These are phyloP conservation scores for Persicaria tinctoria DNA, from an alignment of 148 eudicot genomes.

Conservation along the genomic window DNA sequence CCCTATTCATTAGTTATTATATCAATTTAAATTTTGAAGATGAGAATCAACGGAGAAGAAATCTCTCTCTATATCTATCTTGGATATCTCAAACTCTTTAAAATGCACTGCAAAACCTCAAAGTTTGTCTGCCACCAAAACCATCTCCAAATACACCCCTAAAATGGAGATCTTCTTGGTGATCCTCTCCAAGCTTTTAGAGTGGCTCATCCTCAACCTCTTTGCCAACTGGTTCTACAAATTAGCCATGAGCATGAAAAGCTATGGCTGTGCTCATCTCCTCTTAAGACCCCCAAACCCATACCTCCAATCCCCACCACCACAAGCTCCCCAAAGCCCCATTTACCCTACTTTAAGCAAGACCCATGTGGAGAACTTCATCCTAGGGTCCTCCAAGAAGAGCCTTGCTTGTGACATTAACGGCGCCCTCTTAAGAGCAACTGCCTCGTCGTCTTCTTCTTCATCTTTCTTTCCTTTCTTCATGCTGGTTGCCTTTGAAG, in stretches of 20 bases:
- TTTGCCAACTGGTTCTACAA: conserved; percentile 50
- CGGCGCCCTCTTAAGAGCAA: conserved; percentile 39
- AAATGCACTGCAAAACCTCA: background rate
- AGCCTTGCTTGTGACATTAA: conserved; percentile 64
- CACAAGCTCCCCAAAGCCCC: conserved; percentile 18
- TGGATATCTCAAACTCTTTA: background rate
- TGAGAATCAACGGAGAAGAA: no score
- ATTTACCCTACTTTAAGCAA: conserved; percentile 31
- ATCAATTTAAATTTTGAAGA: no score
- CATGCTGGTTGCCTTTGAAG: conserved; percentile 95
- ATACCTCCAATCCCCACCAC: conserved; percentile 25
- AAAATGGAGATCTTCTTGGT: conserved; percentile 31
- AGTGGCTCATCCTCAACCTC: conserved; percentile 60
- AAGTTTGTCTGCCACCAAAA: background rate
- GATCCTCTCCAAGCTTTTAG: conserved; percentile 37
- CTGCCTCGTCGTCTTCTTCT: background rate
- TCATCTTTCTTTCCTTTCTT: conserved; percentile 80
- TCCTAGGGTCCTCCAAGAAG: conserved; percentile 19
- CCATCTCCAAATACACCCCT: background rate
- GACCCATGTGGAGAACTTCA: background rate
- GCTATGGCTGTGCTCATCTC: conserved; percentile 17
- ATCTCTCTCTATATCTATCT: no score
- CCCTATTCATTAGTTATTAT: no score
- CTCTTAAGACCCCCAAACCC: conserved; percentile 26
- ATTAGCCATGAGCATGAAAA: conserved; percentile 47